phyloP scores from a whole-genome alignment of 768 basidiomycete genomes.

The Leccinum broughii region DNA sequence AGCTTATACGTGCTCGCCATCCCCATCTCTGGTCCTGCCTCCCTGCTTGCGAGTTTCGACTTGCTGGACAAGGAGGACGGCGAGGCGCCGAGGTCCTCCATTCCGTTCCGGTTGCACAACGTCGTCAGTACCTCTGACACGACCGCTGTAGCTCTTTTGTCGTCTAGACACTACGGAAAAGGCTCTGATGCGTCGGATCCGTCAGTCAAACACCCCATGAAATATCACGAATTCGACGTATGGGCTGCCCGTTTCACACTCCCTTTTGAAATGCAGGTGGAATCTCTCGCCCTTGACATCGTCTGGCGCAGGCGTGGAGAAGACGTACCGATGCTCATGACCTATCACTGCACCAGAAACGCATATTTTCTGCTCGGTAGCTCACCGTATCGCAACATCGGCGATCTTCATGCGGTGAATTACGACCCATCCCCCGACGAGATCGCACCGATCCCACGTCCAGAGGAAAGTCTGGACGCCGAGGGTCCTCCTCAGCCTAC shows the following conservation, averaged over 20 bases:
- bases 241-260: conserved; percentile 59
- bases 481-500: conserved; percentile 32
- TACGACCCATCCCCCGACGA: conserved; percentile 69
- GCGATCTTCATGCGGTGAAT: conserved; percentile 29
- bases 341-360: conserved; percentile 45
- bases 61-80: conserved; percentile 30
- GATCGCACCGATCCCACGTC: conserved; percentile 65
- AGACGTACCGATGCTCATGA: conserved; percentile 64
- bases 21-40: conserved; percentile 38
- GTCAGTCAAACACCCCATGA: conserved; percentile 21
- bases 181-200: conserved; percentile 22
- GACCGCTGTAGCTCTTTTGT: conserved; percentile 50
- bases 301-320: conserved; percentile 71
- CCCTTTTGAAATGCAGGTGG: conserved; percentile 35
- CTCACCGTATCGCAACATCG: conserved; percentile 50
- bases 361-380: conserved; percentile 61
- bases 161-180: conserved; percentile 52
- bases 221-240: conserved; percentile 57
- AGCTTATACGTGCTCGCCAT: conserved; percentile 59
- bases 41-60: conserved; percentile 54
- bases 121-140: conserved; percentile 38
- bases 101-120: conserved; percentile 43
- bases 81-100: conserved; percentile 25
- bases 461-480: conserved; percentile 54
- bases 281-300: conserved; percentile 46